Percentiles rank a stretch among this genome's conserved stretches.
Evolutionary conservation across 1,139 yeast genomes (phyloP).

Genomic region (Pneumocystis jirovecii): DNA sequence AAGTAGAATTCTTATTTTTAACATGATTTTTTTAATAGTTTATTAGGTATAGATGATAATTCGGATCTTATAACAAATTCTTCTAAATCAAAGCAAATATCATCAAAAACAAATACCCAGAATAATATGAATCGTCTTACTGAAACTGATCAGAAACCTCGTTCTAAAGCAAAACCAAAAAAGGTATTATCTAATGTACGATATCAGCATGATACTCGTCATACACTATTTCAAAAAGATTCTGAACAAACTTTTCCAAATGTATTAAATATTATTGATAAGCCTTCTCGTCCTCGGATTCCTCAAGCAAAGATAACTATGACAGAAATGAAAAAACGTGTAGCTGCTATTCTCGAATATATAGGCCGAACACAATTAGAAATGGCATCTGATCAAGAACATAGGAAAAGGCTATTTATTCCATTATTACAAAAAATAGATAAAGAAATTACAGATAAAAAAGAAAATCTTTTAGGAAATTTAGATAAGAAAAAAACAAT

Average conservation of each 20-base stretch:
- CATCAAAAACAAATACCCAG: not conserved
- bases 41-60: not conserved
- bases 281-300: constrained; percentile 65
- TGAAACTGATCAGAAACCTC: not conserved
- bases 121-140: not conserved
- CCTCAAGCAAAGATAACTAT: constrained; percentile 56
- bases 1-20: not conserved
- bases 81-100: not conserved
- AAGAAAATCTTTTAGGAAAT: not conserved
- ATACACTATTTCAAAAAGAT: not conserved
- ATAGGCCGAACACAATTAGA: constrained; percentile 73
- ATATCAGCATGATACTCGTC: constrained; percentile 5
- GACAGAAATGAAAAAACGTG: constrained; percentile 71
- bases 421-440: not conserved
- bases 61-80: not conserved
- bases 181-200: not conserved
- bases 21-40: not conserved
- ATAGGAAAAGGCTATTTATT: constrained; percentile 35
- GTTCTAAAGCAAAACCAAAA: not conserved
- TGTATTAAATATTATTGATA: constrained; percentile 29
- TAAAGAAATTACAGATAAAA: constrained; percentile 2
- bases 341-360: constrained; percentile 82
- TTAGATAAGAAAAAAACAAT: not conserved
- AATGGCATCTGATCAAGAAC: constrained; percentile 51
- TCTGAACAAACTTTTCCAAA: not conserved